phyloP scores from a whole-genome alignment of 2,329 filamentous ascomycete species.

The Talaromyces sp. region DNA sequence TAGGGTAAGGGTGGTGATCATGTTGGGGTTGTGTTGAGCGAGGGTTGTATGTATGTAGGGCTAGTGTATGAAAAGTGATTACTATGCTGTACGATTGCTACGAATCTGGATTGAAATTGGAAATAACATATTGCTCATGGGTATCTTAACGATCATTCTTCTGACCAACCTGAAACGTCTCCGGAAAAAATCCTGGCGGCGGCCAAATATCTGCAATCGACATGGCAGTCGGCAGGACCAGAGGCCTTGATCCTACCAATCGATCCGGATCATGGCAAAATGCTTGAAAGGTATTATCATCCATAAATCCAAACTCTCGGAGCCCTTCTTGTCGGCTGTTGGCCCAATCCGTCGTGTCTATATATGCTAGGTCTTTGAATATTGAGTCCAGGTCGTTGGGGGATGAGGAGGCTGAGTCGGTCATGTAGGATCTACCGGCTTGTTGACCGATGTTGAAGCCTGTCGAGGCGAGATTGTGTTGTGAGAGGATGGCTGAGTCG shows the following conservation, averaged over 20 bases:
- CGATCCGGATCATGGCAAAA: constrained; percentile 48
- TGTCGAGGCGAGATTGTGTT: constrained; percentile 9
- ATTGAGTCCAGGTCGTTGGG: constrained; percentile 43
- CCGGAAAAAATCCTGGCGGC: constrained; percentile 43
- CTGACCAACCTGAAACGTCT: constrained; percentile 37
- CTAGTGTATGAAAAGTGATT: background rate
- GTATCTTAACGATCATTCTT: constrained; percentile 16
- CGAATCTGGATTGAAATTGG: background rate
- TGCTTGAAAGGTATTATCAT: constrained; percentile 45
- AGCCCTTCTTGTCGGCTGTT: constrained; percentile 42
- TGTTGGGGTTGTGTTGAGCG: too few relatives aligned
- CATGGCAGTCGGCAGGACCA: constrained; percentile 37
- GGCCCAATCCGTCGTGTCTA: constrained; percentile 48
- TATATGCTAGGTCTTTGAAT: constrained; percentile 47
- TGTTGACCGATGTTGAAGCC: constrained; percentile 16
- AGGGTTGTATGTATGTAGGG: background rate
- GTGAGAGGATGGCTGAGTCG: constrained; percentile 31
- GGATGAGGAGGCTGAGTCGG: constrained; percentile 19
- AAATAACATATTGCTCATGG: background rate
- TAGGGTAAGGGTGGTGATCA: too few relatives aligned
- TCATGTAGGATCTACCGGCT: constrained; percentile 14
- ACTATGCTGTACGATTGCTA: background rate
- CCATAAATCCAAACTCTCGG: constrained; percentile 47
- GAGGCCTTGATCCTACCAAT: constrained; percentile 35
- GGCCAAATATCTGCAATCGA: constrained; percentile 46